Conservation (phyloP, 257 asterid genomes). For the Cynanchum wilfordii region DNA sequence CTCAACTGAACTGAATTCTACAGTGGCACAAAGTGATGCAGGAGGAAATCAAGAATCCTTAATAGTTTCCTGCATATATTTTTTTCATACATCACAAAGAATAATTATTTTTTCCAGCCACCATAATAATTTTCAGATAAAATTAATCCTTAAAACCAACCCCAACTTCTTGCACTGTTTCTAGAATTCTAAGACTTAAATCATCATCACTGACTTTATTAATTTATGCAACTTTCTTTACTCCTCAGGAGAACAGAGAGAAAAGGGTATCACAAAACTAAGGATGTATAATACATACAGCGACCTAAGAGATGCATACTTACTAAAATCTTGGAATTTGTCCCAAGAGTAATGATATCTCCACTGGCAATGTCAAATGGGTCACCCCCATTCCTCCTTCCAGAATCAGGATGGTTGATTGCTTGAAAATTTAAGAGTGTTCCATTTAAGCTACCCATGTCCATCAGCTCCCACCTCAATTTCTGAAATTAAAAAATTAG, state of each 20-base stretch:
- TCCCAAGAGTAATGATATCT: conserved; percentile 76
- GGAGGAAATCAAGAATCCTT: too few species aligned
- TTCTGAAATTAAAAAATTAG: conserved; percentile 45
- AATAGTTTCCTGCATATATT: too few species aligned
- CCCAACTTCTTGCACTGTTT: neutral
- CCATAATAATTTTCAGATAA: neutral
- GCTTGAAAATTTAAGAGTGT: conserved; percentile 63
- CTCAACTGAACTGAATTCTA: neutral
- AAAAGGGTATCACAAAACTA: neutral
- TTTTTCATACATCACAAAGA: neutral
- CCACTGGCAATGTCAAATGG: conserved; percentile 70
- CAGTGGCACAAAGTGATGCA: neutral
- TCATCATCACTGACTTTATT: neutral
- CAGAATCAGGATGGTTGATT: conserved; percentile 50
- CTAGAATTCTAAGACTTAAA: neutral
- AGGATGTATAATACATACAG: neutral
- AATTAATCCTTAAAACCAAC: neutral
- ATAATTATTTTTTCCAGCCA: neutral
- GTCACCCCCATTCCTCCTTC: conserved; percentile 72
- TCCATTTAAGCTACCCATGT: conserved; percentile 97
- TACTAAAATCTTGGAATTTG: conserved; percentile 67
- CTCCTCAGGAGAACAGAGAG: neutral
- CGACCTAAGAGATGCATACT: conserved; percentile 18
- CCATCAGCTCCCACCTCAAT: conserved; percentile 91
- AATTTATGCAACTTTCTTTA: neutral